phyloP scores from a whole-genome alignment of 179 eudicot species.

The Corrigiola litoralis region DNA sequence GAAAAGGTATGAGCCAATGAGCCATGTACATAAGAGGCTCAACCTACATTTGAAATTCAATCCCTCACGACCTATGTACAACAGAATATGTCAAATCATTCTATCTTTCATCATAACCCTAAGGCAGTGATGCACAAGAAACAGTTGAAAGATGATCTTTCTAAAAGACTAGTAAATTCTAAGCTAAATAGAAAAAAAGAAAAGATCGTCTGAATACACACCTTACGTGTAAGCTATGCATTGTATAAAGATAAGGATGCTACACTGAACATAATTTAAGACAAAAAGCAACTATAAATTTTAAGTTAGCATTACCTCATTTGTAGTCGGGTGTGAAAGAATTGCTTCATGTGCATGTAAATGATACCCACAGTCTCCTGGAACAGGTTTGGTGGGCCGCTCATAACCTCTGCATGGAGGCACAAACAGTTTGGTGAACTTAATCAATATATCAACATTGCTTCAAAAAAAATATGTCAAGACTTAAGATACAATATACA shows the following conservation, averaged over 20 bases:
- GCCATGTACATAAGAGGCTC: too few relatives aligned
- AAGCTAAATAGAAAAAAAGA: too few relatives aligned
- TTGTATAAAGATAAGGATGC: not conserved
- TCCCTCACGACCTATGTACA: too few relatives aligned
- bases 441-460: not conserved
- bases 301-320: conserved; percentile 46
- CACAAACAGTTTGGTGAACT: not conserved
- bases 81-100: too few relatives aligned
- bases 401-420: conserved; percentile 61
- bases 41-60: too few relatives aligned
- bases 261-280: too few relatives aligned
- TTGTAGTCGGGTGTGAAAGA: conserved; percentile 61
- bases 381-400: conserved; percentile 85
- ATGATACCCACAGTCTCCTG: conserved; percentile 93
- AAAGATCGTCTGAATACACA: too few relatives aligned
- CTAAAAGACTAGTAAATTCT: too few relatives aligned
- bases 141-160: too few relatives aligned
- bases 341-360: conserved; percentile 79
- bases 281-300: not conserved
- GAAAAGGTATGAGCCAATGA: too few relatives aligned
- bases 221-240: not conserved
- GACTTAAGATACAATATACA: not conserved
- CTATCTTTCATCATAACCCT: too few relatives aligned
- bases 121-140: too few relatives aligned
- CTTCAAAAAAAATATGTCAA: not conserved